A percentile compares a stretch with the other conserved stretches of the same genome.
Conservation (phyloP, 2,329 filamentous ascomycete genomes). For the Coleophoma eucalyptorum region DNA sequence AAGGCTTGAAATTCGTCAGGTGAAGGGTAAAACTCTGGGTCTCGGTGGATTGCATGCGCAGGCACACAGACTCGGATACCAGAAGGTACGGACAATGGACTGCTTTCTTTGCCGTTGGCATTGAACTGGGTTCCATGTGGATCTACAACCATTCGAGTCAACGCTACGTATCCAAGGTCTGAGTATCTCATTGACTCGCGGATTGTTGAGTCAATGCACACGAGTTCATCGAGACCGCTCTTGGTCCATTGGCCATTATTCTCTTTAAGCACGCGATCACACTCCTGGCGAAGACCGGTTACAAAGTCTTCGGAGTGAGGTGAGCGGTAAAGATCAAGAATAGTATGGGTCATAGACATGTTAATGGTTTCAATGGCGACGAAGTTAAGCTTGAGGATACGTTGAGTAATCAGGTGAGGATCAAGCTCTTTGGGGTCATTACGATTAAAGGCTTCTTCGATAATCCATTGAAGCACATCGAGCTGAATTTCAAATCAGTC, state of each 20-base stretch:
- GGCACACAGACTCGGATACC: conserved; percentile 14
- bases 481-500: background rate
- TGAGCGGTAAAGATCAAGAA: conserved; percentile 24
- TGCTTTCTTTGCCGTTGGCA: conserved; percentile 6
- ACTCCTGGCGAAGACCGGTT: conserved; percentile 23
- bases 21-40: background rate
- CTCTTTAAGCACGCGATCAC: conserved; percentile 4
- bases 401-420: conserved; percentile 18
- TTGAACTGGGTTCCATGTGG: conserved; percentile 11
- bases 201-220: conserved; percentile 25
- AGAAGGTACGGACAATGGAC: background rate
- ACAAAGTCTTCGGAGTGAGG: conserved; percentile 10
- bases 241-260: conserved; percentile 27
- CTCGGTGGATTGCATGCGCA: conserved; percentile 3
- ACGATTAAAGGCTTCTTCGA: conserved; percentile 1
- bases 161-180: conserved; percentile 6
- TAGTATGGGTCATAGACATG: conserved; percentile 16
- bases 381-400: conserved; percentile 23
- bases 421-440: conserved; percentile 16
- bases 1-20: conserved; percentile 5
- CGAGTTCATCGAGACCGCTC: conserved; percentile 22
- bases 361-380: conserved; percentile 24
- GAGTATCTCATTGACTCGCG: conserved; percentile 27
- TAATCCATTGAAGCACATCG: conserved; percentile 13
- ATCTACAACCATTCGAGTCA: conserved; percentile 17